Base-by-base conservation (phyloP, 805 yeast species). In the Brettanomyces anomalus region DNA sequence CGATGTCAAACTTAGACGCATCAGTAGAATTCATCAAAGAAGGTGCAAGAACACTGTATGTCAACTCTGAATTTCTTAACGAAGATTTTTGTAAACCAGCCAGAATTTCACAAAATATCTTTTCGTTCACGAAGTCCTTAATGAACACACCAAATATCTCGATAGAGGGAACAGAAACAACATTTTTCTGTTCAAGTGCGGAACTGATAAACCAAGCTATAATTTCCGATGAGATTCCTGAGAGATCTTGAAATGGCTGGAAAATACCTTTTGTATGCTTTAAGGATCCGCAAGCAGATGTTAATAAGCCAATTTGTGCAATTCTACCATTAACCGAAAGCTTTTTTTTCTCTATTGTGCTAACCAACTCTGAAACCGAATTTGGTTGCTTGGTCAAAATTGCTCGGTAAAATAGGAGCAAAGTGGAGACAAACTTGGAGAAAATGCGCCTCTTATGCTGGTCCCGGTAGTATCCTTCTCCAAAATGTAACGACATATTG, bases 11-110 rank as follows among this genome's bases (percentile, higher is more conserved):
- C 2, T 56, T 48, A 3, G 40, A 15, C 1, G 55, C 43, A 3
- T 66, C 43, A 41, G 69, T 26, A 6, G 61, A 46, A 2, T 35
- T 33, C 21, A 81, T 66, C 7, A 87, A 54, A 10, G 70, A 66
- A 3, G 79, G 74, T 3, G 83, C 57, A n/a, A 81, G 56, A 16
- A 54, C 49, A n/a, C 70, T 71, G 44, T 86, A 74, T 0, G 85
- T 74, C 33, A 67, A 60, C 54, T 87, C 96, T 0, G 96, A 81
- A 2, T 94, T 77, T 58, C 96, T 74, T 49, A 89, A 66, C 40
- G 82, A 68, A 1, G 89, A 74, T 56, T 83, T 86, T 53, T 85
- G 89, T 39, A 89, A 53, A 16, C 74, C 70, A 2, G 94, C 86
- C 4, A 55, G 7, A 3, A 47, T 18, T 5, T 43, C 41, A 14